Conservation (phyloP, 108 stramenopile species). For the Cyclotella atomus region DNA sequence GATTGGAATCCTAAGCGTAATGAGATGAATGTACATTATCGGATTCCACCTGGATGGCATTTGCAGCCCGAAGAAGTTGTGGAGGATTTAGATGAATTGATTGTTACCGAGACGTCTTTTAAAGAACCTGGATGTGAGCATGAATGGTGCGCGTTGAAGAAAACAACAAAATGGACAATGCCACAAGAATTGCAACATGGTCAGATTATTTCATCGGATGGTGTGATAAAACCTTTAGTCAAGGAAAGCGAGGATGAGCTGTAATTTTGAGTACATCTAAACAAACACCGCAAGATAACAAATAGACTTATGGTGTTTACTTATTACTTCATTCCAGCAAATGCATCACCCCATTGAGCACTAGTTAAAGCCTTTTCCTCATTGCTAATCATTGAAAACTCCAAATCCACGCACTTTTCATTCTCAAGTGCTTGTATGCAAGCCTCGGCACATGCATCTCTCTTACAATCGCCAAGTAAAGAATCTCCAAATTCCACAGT, state of each 20-base stretch:
- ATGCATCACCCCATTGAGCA: constrained; percentile 55
- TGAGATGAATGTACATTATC: constrained; percentile 68
- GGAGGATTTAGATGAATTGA: constrained; percentile 40
- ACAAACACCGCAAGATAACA: too few species aligned
- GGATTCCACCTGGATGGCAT: constrained; percentile 62
- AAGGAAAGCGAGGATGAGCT: neutral
- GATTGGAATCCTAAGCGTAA: constrained; percentile 49
- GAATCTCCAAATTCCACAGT: constrained; percentile 58
- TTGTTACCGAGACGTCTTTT: constrained; percentile 65
- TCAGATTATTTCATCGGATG: constrained; percentile 23
- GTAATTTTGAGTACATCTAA: too few species aligned
- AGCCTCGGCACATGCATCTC: constrained; percentile 65
- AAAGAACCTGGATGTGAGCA: constrained; percentile 73
- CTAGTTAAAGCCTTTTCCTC: constrained; percentile 54
- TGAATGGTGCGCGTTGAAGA: constrained; percentile 67
- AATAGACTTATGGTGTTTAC: too few species aligned
- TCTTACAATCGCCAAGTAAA: constrained; percentile 71
- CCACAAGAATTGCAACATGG: constrained; percentile 21
- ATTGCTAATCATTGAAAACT: constrained; percentile 61
- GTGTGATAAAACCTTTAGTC: constrained; percentile 18
- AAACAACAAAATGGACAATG: constrained; percentile 52
- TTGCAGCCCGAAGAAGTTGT: constrained; percentile 16
- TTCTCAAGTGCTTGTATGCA: constrained; percentile 52
- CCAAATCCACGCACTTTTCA: constrained; percentile 49
- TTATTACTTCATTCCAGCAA: constrained; percentile 33